Evolutionary conservation across 257 asterid genomes (phyloP).

Genomic region (Petunia axillaris): DNA sequence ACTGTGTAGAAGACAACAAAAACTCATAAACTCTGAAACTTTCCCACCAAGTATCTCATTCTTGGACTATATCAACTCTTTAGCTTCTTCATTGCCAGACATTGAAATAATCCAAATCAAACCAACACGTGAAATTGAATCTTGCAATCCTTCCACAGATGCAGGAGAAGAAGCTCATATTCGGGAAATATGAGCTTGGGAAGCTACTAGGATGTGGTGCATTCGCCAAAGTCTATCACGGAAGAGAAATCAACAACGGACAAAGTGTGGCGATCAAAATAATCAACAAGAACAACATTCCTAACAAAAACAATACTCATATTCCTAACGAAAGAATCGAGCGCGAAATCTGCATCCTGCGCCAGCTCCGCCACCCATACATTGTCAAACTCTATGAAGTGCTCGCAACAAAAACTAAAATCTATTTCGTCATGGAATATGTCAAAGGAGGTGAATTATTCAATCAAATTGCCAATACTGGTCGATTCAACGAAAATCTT

Average conservation of each 20-base stretch:
- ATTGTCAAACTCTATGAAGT: constrained; percentile 73
- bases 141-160: constrained; percentile 28
- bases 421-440: constrained; percentile 73
- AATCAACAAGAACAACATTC: constrained; percentile 60
- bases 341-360: constrained; percentile 77
- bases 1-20: not conserved
- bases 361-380: constrained; percentile 62
- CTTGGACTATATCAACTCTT: not conserved
- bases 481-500: constrained; percentile 69
- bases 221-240: constrained; percentile 90
- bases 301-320: constrained; percentile 34
- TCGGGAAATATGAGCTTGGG: constrained; percentile 83
- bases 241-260: constrained; percentile 63
- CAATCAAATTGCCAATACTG: constrained; percentile 57
- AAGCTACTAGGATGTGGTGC: constrained; percentile 94
- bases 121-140: not conserved
- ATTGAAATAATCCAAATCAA: too few relatives aligned
- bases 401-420: constrained; percentile 72
- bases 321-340: constrained; percentile 47
- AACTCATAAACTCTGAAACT: not conserved
- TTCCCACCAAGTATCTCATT: not conserved
- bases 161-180: constrained; percentile 60
- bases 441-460: constrained; percentile 90
- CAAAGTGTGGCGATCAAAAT: constrained; percentile 80
- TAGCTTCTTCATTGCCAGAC: not conserved